A percentile compares a stretch with the other conserved stretches of the same genome.
Conservation (phyloP, 768 basidiomycete species). For the Heimioporus sp. region DNA sequence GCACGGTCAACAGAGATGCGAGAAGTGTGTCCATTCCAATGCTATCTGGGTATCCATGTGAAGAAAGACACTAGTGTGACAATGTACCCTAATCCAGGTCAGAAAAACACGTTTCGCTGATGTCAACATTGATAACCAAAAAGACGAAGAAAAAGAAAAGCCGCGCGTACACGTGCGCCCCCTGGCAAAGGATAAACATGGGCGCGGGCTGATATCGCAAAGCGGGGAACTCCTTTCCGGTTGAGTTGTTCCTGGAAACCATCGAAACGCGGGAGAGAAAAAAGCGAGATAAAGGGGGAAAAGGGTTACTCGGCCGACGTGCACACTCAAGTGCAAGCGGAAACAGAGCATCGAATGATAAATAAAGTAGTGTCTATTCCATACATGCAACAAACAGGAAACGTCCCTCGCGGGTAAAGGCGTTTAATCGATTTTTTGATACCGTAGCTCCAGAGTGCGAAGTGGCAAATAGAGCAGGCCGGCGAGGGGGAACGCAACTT, state of each 20-base stretch:
- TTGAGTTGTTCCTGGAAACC: slow-evolving; percentile 18
- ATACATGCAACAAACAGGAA: background rate
- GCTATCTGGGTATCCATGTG: no score
- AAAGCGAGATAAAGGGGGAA: background rate
- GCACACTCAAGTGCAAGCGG: background rate
- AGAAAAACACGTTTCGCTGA: no score
- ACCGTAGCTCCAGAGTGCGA: slow-evolving; percentile 46
- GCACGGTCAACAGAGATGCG: no score
- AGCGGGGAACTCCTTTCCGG: slow-evolving; percentile 1
- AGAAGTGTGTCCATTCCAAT: no score
- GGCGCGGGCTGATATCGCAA: background rate
- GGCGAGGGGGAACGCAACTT: slow-evolving; percentile 52
- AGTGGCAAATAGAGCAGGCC: slow-evolving; percentile 53
- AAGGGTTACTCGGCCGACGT: background rate
- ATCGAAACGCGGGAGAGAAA: slow-evolving; percentile 13
- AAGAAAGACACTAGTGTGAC: no score
- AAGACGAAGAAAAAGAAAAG: background rate
- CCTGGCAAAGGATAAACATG: slow-evolving; percentile 1
- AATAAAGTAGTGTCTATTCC: slow-evolving; percentile 6
- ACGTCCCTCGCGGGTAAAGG: background rate
- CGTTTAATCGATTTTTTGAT: slow-evolving; percentile 23
- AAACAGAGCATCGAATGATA: background rate
- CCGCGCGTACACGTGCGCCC: background rate
- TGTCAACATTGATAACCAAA: no score
- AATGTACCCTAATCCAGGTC: no score